Evolutionary conservation across 1,139 yeast species (phyloP).

Genomic region (Pichia sp.): DNA sequence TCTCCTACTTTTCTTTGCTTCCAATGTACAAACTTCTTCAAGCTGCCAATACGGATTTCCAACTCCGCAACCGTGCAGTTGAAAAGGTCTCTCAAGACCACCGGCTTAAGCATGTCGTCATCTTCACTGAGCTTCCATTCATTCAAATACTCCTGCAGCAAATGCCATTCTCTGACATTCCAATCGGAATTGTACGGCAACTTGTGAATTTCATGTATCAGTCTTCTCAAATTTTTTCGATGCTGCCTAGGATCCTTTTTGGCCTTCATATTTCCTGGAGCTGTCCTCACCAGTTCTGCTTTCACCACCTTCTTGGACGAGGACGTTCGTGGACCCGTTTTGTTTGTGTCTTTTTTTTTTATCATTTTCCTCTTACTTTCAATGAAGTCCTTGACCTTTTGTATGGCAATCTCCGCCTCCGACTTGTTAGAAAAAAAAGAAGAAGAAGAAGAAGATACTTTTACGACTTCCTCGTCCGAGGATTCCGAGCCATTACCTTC

Average conservation of each 20-base stretch:
- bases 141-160: slow-evolving; percentile 15
- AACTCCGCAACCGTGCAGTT: slow-evolving; percentile 26
- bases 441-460: not conserved
- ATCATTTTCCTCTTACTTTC: slow-evolving; percentile 8
- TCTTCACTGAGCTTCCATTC: slow-evolving; percentile 20
- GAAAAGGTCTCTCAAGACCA: slow-evolving; percentile 20
- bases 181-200: slow-evolving; percentile 13
- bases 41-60: slow-evolving; percentile 21
- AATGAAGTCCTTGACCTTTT: slow-evolving; percentile 11
- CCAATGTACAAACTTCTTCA: slow-evolving; percentile 20
- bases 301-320: not conserved
- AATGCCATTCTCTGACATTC: slow-evolving; percentile 18
- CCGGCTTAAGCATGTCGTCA: slow-evolving; percentile 19
- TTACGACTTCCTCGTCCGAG: not conserved
- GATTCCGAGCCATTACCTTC: not conserved
- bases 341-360: not conserved
- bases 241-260: not conserved
- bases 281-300: not conserved
- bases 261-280: not conserved
- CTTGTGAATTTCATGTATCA: slow-evolving; percentile 14
- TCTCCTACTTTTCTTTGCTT: not conserved
- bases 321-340: not conserved
- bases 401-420: slow-evolving; percentile 10
- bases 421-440: slow-evolving; percentile 2
- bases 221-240: slow-evolving; percentile 3